Evolutionary conservation across 176 grass and related monocot genomes (phyloP), one percentile per base, ranked within the genome.

Genomic region (Phoenix dactylifera): DNA sequence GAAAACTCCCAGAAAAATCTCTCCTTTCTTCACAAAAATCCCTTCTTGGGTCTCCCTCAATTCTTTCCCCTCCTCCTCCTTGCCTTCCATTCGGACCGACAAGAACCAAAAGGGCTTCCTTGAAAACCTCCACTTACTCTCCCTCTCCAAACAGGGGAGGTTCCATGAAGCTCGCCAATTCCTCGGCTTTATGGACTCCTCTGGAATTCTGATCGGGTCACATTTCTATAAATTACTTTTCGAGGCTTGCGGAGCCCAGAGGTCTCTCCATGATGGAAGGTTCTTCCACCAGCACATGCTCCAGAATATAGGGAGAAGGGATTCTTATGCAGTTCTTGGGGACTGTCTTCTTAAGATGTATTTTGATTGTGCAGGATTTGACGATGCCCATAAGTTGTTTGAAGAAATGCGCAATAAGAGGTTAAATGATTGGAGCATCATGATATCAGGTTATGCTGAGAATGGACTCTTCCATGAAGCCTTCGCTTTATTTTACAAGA

Each of bases 131-230:
- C 69, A 72, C 22, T 16, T 72, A 39, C 4, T 72, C 49, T 72
- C 57, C 49, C 69, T 72, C 4, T 19, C 15, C 57, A 61, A 61
- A 35, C 69, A 72, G 10, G 69, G 56, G 2, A 50, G 22, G 19
- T 72, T 72, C 23, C 35, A 29, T 17, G 69, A 72, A 35, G 69
- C 69, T 52, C 69, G 57, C 49, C 55, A 70, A 16, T 70, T 70
- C 35, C 20, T 70, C 15, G 16, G 22, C 20, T 22, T 72, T 7
- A 51, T 72, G 55, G 69, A 72, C 16, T 61, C 69, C 4, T 72
- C 57, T 15, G 22, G 57, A 22, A 60, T 61, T 16, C 24, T 15
- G 16, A 50, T 72, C 24, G 52, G 60, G 22, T 24, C 48, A 7
- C 48, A 72, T 61, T 30, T 72, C 17, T 72, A 60, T 7, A 30